phyloP scores from a whole-genome alignment of 2,329 filamentous ascomycete genomes.

The Waltergamsia citrina region DNA sequence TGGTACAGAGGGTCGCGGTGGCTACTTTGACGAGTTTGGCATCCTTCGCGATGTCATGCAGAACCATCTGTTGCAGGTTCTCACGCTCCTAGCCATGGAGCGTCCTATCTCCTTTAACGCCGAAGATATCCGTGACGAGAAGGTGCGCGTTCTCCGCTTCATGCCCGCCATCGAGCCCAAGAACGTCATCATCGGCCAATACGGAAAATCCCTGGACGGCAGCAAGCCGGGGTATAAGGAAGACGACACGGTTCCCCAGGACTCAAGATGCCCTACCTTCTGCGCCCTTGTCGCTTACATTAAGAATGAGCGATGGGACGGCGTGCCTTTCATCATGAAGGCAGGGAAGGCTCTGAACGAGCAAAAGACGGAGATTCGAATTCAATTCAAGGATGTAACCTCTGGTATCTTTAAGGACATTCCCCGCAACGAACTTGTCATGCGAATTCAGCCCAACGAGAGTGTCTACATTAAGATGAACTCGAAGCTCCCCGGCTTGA shows the following conservation, averaged over 20 bases:
- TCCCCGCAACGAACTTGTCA: conserved; percentile 96
- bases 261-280: conserved; percentile 96
- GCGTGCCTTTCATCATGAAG: conserved; percentile 98
- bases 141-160: conserved; percentile 87
- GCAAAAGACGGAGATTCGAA: conserved; percentile 98
- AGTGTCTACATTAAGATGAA: conserved; percentile 99
- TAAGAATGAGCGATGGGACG: conserved; percentile 99
- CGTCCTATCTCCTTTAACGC: conserved; percentile 95
- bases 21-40: conserved; percentile 99
- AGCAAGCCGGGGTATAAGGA: conserved; percentile 98
- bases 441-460: conserved; percentile 98
- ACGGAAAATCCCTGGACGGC: conserved; percentile 90
- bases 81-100: conserved; percentile 96
- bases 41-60: conserved; percentile 99
- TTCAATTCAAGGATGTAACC: conserved; percentile 99
- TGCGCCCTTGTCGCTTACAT: conserved; percentile 96
- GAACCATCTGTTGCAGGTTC: conserved; percentile 94
- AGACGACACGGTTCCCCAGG: conserved; percentile 95
- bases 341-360: conserved; percentile 97
- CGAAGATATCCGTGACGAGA: conserved; percentile 97
- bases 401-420: conserved; percentile 99
- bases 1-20: conserved; percentile 92
- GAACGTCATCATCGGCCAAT: conserved; percentile 99
- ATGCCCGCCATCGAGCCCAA: conserved; percentile 96
- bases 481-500: conserved; percentile 95